A percentile compares a stretch with the other conserved stretches of the same genome.
Conservation (phyloP, 129 eudicot genomes). For the Ambrosia trifida region DNA sequence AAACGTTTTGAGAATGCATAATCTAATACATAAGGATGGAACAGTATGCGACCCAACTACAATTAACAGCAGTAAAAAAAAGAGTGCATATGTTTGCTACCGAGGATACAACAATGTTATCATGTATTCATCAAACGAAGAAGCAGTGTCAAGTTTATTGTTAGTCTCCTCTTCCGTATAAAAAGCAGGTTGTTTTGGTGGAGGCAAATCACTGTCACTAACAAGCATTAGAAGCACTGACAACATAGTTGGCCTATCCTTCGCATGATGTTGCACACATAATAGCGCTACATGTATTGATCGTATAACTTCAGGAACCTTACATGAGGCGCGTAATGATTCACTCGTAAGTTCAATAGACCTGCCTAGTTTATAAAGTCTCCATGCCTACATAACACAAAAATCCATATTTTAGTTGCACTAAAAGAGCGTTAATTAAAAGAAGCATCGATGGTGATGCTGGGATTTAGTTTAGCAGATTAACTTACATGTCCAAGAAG, state of each 20-base stretch:
- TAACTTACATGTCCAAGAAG: slow-evolving; percentile 38
- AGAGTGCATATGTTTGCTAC: not conserved
- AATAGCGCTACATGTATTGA: slow-evolving; percentile 34
- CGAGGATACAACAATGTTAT: slow-evolving; percentile 8
- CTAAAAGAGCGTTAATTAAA: no score
- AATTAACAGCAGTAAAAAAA: no score
- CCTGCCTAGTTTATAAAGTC: slow-evolving; percentile 19
- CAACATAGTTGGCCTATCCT: slow-evolving; percentile 34
- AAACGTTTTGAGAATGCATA: no score
- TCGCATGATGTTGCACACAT: slow-evolving; percentile 35
- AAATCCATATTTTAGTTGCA: not conserved
- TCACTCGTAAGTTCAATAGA: slow-evolving; percentile 8
- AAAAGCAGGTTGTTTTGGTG: slow-evolving; percentile 34
- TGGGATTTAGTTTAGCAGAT: not conserved
- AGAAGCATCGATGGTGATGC: no score
- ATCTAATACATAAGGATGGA: no score
- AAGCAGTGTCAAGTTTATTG: not conserved
- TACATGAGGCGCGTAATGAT: slow-evolving; percentile 4
- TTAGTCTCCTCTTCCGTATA: not conserved
- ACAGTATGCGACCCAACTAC: no score
- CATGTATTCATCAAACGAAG: slow-evolving; percentile 1
- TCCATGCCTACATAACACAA: slow-evolving; percentile 28
- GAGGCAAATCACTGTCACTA: slow-evolving; percentile 25
- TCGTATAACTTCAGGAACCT: slow-evolving; percentile 20
- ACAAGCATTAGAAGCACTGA: slow-evolving; percentile 35